A percentile compares a stretch with the other conserved stretches of the same genome.
These are phyloP conservation scores for Dissophora globulifera DNA, from an alignment of 192 early-diverging fungal species.

Conservation along the genomic window DNA sequence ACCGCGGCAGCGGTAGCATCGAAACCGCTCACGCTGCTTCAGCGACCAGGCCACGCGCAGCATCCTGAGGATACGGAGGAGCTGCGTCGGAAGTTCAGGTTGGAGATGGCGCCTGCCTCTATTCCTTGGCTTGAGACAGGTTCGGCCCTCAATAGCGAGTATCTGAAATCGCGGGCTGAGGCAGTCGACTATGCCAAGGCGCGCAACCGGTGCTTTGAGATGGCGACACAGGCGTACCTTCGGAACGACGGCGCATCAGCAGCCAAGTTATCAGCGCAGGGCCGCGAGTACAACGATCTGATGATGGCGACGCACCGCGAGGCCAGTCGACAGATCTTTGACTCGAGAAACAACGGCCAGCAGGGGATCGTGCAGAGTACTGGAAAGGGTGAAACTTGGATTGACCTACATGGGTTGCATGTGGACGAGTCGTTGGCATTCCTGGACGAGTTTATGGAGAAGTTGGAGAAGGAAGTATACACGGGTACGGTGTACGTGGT, in stretches of 20 bases:
- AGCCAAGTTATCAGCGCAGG: conserved; percentile 53
- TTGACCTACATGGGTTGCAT: conserved; percentile 65
- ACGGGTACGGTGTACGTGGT: conserved; percentile 61
- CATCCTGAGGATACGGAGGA: conserved; percentile 3
- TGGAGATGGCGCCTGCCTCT: conserved; percentile 16
- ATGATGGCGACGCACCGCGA: conserved; percentile 61
- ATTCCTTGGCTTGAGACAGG: conserved; percentile 66
- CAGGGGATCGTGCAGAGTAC: conserved; percentile 31
- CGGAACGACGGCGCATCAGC: conserved; percentile 58
- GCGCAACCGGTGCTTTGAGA: conserved; percentile 59
- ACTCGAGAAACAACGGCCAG: conserved; percentile 49
- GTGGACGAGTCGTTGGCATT: conserved; percentile 59
- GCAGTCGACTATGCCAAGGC: conserved; percentile 59
- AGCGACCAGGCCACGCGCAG: conserved; percentile 5
- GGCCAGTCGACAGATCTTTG: conserved; percentile 61
- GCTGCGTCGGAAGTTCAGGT: conserved; percentile 9
- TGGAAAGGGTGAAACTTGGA: conserved; percentile 53
- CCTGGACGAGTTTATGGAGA: conserved; percentile 56
- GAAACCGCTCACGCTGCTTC: conserved; percentile 36
- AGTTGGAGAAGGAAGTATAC: conserved; percentile 46
- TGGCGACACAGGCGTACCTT: conserved; percentile 57
- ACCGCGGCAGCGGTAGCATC: conserved; percentile 54
- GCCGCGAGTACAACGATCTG: conserved; percentile 56
- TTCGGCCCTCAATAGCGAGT: conserved; percentile 45
- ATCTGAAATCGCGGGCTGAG: conserved; percentile 54